phyloP scores from a whole-genome alignment of 768 basidiomycete genomes.

The Termitomyces sp. region DNA sequence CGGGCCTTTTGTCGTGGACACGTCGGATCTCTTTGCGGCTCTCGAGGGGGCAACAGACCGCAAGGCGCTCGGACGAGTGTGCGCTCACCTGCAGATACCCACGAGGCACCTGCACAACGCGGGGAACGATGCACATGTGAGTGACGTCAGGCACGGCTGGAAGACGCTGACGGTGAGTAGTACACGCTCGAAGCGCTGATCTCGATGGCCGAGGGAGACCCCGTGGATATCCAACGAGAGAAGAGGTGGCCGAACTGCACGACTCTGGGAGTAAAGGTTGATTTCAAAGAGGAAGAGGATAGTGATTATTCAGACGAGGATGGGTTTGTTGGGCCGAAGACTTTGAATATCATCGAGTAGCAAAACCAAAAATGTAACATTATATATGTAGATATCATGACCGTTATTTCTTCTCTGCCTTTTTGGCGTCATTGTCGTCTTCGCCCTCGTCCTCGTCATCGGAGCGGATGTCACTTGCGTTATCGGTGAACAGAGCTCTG shows the following conservation, averaged over 20 bases:
- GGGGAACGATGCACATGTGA: conserved; percentile 80
- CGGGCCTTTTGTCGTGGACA: conserved; percentile 67
- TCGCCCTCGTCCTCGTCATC: not conserved
- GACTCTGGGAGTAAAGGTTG: conserved; percentile 40
- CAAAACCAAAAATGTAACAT: not conserved
- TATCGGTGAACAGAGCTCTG: conserved; percentile 40
- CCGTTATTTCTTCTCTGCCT: not conserved
- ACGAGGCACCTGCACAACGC: conserved; percentile 70
- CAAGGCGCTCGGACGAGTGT: conserved; percentile 54
- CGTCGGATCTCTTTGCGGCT: conserved; percentile 69
- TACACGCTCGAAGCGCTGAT: conserved; percentile 64
- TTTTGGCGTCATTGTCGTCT: not conserved
- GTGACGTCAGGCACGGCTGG: conserved; percentile 17
- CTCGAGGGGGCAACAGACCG: conserved; percentile 61
- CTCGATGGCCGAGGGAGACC: conserved; percentile 69
- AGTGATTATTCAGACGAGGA: conserved; percentile 41
- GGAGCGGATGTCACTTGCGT: not conserved
- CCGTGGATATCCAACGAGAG: conserved; percentile 71
- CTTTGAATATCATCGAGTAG: not conserved
- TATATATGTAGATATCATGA: too few species aligned
- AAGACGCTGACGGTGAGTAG: conserved; percentile 30
- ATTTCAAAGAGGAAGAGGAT: conserved; percentile 60
- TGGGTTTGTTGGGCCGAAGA: conserved; percentile 24
- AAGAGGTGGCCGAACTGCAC: conserved; percentile 73
- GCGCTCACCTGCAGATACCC: conserved; percentile 54